Evolutionary conservation across 1,284 basidiomycete genomes (phyloP).

Genomic region (Tilletia indica): DNA sequence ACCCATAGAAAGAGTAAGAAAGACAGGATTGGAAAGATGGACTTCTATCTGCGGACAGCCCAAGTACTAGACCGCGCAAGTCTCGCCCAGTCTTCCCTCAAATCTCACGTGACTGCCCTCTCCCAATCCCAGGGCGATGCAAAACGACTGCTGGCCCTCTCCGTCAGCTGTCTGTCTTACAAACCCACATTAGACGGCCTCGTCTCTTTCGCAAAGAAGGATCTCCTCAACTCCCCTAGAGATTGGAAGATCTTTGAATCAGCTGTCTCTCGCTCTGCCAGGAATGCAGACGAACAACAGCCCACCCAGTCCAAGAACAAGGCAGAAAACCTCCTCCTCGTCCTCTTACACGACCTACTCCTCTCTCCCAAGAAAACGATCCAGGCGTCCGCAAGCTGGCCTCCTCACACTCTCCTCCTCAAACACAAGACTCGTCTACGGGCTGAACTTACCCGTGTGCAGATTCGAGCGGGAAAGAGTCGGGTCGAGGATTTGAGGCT

Average conservation of each 20-base stretch:
- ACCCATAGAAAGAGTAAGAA: too few relatives aligned
- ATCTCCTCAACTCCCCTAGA: neutral
- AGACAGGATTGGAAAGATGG: constrained; percentile 16
- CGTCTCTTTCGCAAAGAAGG: constrained; percentile 4
- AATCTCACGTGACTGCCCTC: constrained; percentile 32
- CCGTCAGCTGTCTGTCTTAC: constrained; percentile 44
- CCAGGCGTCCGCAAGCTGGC: constrained; percentile 45
- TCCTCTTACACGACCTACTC: constrained; percentile 48
- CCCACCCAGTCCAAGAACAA: constrained; percentile 12
- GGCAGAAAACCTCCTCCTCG: constrained; percentile 35
- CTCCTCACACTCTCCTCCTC: constrained; percentile 53
- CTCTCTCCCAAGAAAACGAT: constrained; percentile 41
- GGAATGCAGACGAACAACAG: neutral
- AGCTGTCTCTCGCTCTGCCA: neutral
- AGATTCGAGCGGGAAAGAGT: constrained; percentile 61
- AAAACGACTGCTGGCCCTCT: constrained; percentile 41
- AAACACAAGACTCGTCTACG: constrained; percentile 82
- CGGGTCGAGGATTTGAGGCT: constrained; percentile 39
- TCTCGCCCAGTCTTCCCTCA: constrained; percentile 41
- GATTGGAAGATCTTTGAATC: constrained; percentile 1
- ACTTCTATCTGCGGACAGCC: constrained; percentile 47
- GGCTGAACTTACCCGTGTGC: constrained; percentile 78
- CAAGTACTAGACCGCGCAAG: constrained; percentile 38
- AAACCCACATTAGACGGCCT: constrained; percentile 28
- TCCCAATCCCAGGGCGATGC: constrained; percentile 27